Conservation (phyloP, 2,329 filamentous ascomycete species). For the Falciphora oryzae region DNA sequence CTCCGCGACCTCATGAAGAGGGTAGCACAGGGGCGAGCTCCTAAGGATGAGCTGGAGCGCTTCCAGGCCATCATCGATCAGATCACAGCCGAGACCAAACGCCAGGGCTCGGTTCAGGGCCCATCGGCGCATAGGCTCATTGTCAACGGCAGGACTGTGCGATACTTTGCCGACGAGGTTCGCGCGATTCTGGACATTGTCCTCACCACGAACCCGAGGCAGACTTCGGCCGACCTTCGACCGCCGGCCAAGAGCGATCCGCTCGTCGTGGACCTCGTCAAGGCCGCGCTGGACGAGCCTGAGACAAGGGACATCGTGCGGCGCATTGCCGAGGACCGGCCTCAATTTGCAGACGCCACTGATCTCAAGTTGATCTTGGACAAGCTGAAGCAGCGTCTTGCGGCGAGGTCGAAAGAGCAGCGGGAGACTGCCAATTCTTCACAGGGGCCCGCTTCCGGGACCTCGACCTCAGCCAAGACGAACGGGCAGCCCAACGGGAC, state of each 20-base stretch:
- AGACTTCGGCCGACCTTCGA: constrained; percentile 46
- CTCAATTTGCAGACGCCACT: constrained; percentile 45
- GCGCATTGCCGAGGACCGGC: constrained; percentile 46
- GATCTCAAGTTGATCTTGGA: constrained; percentile 51
- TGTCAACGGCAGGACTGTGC: constrained; percentile 50
- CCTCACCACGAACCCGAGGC: constrained; percentile 50
- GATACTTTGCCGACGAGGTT: constrained; percentile 55
- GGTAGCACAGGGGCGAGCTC: constrained; percentile 70
- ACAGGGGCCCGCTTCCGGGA: neutral
- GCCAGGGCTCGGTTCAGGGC: constrained; percentile 42
- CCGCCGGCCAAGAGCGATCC: constrained; percentile 50
- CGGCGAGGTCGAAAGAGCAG: neutral
- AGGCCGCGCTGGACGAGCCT: constrained; percentile 48
- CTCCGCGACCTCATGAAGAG: constrained; percentile 78
- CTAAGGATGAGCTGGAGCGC: constrained; percentile 62
- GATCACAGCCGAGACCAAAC: constrained; percentile 57
- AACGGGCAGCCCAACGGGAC: constrained; percentile 29
- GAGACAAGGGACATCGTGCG: constrained; percentile 44
- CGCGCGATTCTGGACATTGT: constrained; percentile 53
- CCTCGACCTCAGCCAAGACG: constrained; percentile 11
- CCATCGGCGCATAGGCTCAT: constrained; percentile 50
- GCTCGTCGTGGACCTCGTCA: constrained; percentile 51
- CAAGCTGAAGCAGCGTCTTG: constrained; percentile 35
- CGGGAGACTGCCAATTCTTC: neutral
- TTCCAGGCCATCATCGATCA: constrained; percentile 81